Evolutionary conservation across 192 early-diverging fungal species (phyloP), one percentile per base, ranked within the genome.

Genomic region (Entomortierella parvispora): DNA sequence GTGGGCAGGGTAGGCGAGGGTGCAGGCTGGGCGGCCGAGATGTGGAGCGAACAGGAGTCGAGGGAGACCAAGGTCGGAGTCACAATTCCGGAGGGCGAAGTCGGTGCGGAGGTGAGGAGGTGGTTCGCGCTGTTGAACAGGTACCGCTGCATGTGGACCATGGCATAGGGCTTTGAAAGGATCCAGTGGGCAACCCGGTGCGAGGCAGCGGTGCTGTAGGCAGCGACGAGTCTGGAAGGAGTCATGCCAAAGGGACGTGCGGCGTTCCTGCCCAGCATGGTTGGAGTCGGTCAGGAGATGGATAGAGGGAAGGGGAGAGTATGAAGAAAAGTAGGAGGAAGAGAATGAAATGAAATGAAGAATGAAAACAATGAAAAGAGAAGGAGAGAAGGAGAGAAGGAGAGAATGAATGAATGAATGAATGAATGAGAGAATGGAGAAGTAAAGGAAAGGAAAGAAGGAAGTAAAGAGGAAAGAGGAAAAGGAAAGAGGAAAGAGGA

Each of bases 251-350:
- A 31, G 42, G 71, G 71, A 26, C 71, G 53, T 48, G 58, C 62
- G 22, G 63, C 71, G 37, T 65, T 65, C 58, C 71, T 52, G 58
- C 71, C 71, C 48, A 75, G 71, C 71, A 75, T 75, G 25, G 29
- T 65, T 18, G 11, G 28, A 31, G 10, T 26, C 1, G 0, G 28
- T 28, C 23, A 52, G 17, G 51, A 31, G 22, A 28, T 52, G 51
- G 6, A 52, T 52, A 8, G 28, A 52, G 22, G 51, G 25, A 52
- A 11, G 28, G 12, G 15, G 51, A 15, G 23, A 8, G 22, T 26
- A 28, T 15, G 20, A 4, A 33, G 33, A 32, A 11, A 34, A 55
- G 7, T 26, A 55, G 20, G 33, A 37, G n/a, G 4, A 28, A 18
- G 25, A 42, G 22, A 20, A 34, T 14, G 4, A 18, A 58, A 56